Conservation (phyloP, 2,329 filamentous ascomycete genomes). For the Colletotrichum australisinense region DNA sequence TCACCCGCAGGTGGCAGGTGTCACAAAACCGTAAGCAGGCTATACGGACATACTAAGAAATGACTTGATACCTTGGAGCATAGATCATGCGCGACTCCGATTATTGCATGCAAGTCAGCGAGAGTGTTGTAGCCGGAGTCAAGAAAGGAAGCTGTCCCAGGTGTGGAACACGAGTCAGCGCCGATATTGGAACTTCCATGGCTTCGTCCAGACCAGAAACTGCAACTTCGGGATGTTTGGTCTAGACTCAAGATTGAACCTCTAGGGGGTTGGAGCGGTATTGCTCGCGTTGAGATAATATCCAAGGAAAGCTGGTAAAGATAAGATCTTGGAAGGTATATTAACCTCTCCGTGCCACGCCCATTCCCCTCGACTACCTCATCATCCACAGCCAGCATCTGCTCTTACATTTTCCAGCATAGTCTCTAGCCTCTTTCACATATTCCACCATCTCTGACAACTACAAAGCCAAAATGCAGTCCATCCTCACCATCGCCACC, state of each 20-base stretch:
- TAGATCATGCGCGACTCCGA: background rate
- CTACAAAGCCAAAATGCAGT: background rate
- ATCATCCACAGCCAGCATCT: background rate
- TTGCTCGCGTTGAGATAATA: too few relatives aligned
- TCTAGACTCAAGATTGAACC: too few relatives aligned
- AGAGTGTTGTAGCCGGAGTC: background rate
- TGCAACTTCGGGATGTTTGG: background rate
- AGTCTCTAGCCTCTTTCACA: too few relatives aligned
- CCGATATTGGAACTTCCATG: background rate
- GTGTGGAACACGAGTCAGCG: background rate
- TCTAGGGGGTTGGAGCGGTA: too few relatives aligned
- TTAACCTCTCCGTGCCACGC: background rate
- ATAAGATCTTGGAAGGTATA: background rate
- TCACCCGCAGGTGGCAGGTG: background rate
- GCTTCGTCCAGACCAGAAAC: too few relatives aligned
- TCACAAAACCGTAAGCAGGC: too few relatives aligned
- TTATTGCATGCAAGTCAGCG: background rate
- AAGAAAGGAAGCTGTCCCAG: background rate
- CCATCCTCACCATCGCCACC: background rate
- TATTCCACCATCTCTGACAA: background rate
- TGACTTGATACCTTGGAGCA: background rate
- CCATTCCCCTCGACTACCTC: background rate
- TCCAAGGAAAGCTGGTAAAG: background rate
- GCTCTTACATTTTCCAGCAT: too few relatives aligned
- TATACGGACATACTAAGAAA: too few relatives aligned